Conservation (phyloP, 2,329 filamentous ascomycete species). For the Ceratocystis ficicola region DNA sequence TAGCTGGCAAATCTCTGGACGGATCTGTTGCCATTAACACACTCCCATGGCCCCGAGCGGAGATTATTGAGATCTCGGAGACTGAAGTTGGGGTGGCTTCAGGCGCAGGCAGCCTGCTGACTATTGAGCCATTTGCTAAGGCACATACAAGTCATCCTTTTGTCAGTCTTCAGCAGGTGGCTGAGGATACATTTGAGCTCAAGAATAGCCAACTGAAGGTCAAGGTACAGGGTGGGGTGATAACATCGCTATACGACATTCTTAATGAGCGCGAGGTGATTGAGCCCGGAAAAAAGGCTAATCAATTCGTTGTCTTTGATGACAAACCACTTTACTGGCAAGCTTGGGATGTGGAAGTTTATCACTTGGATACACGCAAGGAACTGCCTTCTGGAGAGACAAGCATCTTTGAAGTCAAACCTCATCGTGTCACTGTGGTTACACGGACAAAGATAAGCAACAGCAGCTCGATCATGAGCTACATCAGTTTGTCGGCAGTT, state of each 20-base stretch:
- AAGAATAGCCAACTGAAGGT: slow-evolving; percentile 67
- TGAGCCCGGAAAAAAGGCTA: slow-evolving; percentile 60
- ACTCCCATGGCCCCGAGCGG: slow-evolving; percentile 69
- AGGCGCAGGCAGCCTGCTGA: slow-evolving; percentile 42
- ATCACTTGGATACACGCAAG: slow-evolving; percentile 74
- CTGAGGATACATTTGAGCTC: slow-evolving; percentile 58
- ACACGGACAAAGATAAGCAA: slow-evolving; percentile 83
- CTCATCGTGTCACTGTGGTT: slow-evolving; percentile 66
- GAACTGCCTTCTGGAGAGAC: slow-evolving; percentile 60
- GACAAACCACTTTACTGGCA: slow-evolving; percentile 97
- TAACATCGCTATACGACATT: slow-evolving; percentile 74
- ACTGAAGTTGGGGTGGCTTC: slow-evolving; percentile 43
- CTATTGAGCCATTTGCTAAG: slow-evolving; percentile 40
- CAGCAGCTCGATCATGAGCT: slow-evolving; percentile 73
- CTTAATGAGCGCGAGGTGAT: slow-evolving; percentile 64
- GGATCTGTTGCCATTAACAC: slow-evolving; percentile 59
- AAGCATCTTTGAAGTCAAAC: slow-evolving; percentile 55
- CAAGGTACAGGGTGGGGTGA: slow-evolving; percentile 59
- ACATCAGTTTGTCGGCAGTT: slow-evolving; percentile 64
- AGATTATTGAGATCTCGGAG: slow-evolving; percentile 54
- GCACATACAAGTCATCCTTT: slow-evolving; percentile 38
- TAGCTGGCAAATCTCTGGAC: slow-evolving; percentile 34
- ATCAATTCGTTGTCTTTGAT: slow-evolving; percentile 88
- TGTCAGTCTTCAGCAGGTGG: slow-evolving; percentile 36
- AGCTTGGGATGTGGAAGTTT: slow-evolving; percentile 96